Base-by-base conservation (phyloP, 2,329 filamentous ascomycete genomes). In the Neonectria sp. region DNA sequence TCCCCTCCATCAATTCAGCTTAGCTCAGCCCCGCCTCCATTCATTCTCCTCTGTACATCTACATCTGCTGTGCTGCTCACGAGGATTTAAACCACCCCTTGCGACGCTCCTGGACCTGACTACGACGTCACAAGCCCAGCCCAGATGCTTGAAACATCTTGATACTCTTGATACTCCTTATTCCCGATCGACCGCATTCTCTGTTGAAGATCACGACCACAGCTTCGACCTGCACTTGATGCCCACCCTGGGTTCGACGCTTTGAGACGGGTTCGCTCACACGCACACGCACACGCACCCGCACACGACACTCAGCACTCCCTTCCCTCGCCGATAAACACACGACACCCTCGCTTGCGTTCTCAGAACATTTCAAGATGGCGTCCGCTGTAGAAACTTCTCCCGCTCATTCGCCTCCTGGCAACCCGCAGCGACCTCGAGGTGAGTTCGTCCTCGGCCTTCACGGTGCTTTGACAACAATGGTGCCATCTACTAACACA, bases 341-440 rank as follows among this genome's bases (percentile, higher is more conserved):
- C 63, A 66, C 57, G 49, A 55, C 51, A 68, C 61, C 45, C 17
- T 52, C 58, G 35, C 27, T 27, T 40, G 35, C 57, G 60, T 48
- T 17, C 48, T 45, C 52, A 62, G 45, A 68, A 55, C 46, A 59
- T 67, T 67, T 69, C 76, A 80, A 72, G 62, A 86, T 86, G 84
- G 80, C 83, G 65, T 79, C 83, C 48, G 72, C 76, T 65, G 76
- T 84, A 48, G 78, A 82, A 45, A 76, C 74, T 43, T 78, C 83
- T 9, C 76, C 81, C 31, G 69, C 80, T 56, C 84, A 86, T 69
- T 80, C 81, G 60, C 84, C 85, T 70, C 81, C 82, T 25, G 78
- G 78, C 31, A 79, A 82, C 69, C 76, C 73, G 59, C 82, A 83
- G 71, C 81, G 84, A 53, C 86, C 86, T 63, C 85, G 82, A 72